Percentiles rank a stretch among this genome's conserved stretches.
These are phyloP conservation scores for Penicillium longicatenatum DNA, from an alignment of 495 filamentous ascomycete genomes.

Conservation along the genomic window DNA sequence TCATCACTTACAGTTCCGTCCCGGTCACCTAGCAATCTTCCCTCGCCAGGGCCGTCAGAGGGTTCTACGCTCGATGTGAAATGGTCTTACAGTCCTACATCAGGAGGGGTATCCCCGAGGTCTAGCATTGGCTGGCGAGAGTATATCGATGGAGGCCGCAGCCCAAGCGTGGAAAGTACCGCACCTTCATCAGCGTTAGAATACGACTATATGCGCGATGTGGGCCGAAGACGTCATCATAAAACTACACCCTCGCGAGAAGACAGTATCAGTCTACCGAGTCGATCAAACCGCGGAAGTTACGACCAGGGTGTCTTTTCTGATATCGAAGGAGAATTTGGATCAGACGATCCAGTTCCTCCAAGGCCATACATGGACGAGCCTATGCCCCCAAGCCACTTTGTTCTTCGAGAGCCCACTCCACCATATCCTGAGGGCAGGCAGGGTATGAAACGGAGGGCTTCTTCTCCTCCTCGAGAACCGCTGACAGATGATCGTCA, in stretches of 20 bases:
- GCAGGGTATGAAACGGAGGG: constrained; percentile 74
- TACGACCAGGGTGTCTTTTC: constrained; percentile 63
- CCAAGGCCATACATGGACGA: constrained; percentile 52
- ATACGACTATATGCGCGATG: constrained; percentile 41
- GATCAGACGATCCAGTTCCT: constrained; percentile 64
- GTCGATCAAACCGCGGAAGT: constrained; percentile 58
- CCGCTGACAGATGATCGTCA: constrained; percentile 69
- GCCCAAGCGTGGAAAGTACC: constrained; percentile 53
- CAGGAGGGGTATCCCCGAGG: constrained; percentile 48
- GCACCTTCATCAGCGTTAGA: constrained; percentile 48
- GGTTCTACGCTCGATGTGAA: constrained; percentile 43
- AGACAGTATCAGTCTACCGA: constrained; percentile 48
- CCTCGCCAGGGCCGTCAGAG: constrained; percentile 48
- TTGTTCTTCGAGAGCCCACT: constrained; percentile 61
- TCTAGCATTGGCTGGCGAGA: constrained; percentile 46
- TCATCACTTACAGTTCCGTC: constrained; percentile 50
- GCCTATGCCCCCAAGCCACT: constrained; percentile 47
- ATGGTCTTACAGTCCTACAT: constrained; percentile 48
- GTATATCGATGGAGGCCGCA: constrained; percentile 46
- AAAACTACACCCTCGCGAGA: constrained; percentile 50
- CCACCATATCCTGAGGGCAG: constrained; percentile 42
- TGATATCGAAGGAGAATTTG: constrained; percentile 66
- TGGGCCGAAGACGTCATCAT: constrained; percentile 36
- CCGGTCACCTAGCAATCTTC: constrained; percentile 40
- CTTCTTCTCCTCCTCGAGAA: constrained; percentile 78